phyloP scores from a whole-genome alignment of 495 filamentous ascomycete species.

The Lophium mytilinum region DNA sequence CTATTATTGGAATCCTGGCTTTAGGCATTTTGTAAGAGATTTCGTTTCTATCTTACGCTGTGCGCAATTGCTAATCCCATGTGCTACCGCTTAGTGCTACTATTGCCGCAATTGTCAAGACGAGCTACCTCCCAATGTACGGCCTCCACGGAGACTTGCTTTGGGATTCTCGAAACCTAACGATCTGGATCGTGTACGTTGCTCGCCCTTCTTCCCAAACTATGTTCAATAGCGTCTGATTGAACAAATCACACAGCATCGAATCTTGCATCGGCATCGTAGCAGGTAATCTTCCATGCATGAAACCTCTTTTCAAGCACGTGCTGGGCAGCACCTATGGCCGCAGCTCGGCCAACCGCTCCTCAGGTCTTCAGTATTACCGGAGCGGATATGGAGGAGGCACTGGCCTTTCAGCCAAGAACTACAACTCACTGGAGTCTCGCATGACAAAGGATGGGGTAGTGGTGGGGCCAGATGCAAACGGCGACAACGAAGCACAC shows the following conservation, averaged over 20 bases:
- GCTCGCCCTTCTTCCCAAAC: not conserved
- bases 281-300: conserved; percentile 24
- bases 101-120: conserved; percentile 13
- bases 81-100: not conserved
- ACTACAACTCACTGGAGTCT: conserved; percentile 17
- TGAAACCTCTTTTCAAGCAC: conserved; percentile 28
- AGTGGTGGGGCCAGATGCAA: not conserved
- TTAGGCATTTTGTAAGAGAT: conserved; percentile 15
- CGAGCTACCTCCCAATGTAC: conserved; percentile 8
- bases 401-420: conserved; percentile 6
- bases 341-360: not conserved
- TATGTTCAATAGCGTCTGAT: not conserved
- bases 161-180: conserved; percentile 13
- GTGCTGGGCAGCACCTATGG: conserved; percentile 20
- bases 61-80: not conserved
- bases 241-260: conserved; percentile 1
- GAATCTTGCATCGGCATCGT: conserved; percentile 28
- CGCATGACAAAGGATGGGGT: conserved; percentile 3
- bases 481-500: not conserved
- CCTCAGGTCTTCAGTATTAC: conserved; percentile 5
- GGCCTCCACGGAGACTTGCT: conserved; percentile 21
- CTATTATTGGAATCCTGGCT: conserved; percentile 12
- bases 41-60: too few relatives aligned
- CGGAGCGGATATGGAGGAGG: conserved; percentile 8
- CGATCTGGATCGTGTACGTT: conserved; percentile 23